phyloP scores from a whole-genome alignment of 345 rosid species.

The Erodium maritimum region DNA sequence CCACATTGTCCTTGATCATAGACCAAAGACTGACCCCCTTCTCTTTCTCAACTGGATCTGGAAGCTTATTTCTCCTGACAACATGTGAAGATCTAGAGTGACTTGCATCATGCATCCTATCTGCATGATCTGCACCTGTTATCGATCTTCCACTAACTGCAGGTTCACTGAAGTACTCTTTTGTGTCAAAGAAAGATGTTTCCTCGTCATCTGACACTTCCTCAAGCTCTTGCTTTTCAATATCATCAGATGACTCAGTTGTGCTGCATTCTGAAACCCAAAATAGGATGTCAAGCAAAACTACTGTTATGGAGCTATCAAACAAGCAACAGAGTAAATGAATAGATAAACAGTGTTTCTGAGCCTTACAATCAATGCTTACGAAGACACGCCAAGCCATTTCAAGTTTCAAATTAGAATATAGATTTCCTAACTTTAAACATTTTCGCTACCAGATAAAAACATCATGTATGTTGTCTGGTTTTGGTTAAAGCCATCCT shows the following conservation, averaged over 20 bases:
- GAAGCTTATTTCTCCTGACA: constrained; percentile 75
- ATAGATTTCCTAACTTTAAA: background rate
- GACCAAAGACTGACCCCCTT: constrained; percentile 98
- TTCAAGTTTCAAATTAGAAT: background rate
- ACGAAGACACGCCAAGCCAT: background rate
- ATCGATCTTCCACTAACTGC: constrained; percentile 23
- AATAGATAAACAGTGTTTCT: background rate
- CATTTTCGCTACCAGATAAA: background rate
- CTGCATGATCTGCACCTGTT: constrained; percentile 16
- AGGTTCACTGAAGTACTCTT: constrained; percentile 53
- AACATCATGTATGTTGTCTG: background rate
- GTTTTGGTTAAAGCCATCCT: background rate
- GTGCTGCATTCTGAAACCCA: constrained; percentile 84
- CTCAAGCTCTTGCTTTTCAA: constrained; percentile 83
- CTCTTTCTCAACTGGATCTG: constrained; percentile 90
- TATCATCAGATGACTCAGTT: constrained; percentile 90
- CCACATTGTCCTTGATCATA: constrained; percentile 96
- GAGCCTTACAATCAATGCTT: background rate
- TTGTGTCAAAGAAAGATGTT: constrained; percentile 58
- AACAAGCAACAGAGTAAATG: too few species aligned
- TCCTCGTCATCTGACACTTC: constrained; percentile 84
- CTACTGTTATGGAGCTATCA: background rate
- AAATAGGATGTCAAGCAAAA: constrained; percentile 12
- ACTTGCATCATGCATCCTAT: constrained; percentile 24
- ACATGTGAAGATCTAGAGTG: constrained; percentile 26